Conservation (phyloP, 2,329 filamentous ascomycete species). For the Penicillium sp. region DNA sequence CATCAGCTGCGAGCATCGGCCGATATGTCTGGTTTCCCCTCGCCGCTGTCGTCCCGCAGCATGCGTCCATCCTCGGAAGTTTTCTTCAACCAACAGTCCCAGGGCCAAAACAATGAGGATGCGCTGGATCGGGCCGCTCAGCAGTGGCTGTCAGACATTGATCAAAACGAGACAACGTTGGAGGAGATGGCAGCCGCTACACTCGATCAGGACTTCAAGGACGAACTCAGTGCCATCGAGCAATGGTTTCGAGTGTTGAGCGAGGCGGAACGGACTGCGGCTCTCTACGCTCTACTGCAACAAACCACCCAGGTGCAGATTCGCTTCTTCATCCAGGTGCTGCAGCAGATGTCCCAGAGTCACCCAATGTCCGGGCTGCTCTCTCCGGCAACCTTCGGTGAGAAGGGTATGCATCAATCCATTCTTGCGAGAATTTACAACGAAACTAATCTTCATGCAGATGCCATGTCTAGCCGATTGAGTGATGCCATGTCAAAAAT, state of each 20-base stretch:
- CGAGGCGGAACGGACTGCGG: constrained; percentile 91
- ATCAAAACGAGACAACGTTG: constrained; percentile 96
- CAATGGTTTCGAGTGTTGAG: constrained; percentile 98
- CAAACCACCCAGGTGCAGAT: constrained; percentile 99
- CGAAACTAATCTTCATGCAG: constrained; percentile 44
- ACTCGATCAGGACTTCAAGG: constrained; percentile 99
- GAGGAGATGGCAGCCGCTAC: constrained; percentile 99
- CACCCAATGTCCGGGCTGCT: constrained; percentile 95
- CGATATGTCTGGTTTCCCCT: constrained; percentile 83
- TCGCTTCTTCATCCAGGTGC: constrained; percentile 95
- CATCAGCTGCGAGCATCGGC: constrained; percentile 91
- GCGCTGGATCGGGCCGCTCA: constrained; percentile 88
- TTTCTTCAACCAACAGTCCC: constrained; percentile 70
- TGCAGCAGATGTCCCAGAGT: constrained; percentile 98
- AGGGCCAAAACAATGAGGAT: constrained; percentile 69
- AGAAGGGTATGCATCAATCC: constrained; percentile 64
- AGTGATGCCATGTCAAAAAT: constrained; percentile 96
- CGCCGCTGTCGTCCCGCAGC: constrained; percentile 63
- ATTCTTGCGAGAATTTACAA: not conserved
- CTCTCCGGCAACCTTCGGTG: constrained; percentile 85
- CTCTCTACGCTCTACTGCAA: constrained; percentile 88
- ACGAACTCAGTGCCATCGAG: constrained; percentile 96
- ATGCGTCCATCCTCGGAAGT: constrained; percentile 95
- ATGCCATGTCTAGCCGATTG: constrained; percentile 93
- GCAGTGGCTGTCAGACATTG: constrained; percentile 98